Evolutionary conservation across 1,139 yeast species (phyloP).

Genomic region (Torulaspora pretoriensis): DNA sequence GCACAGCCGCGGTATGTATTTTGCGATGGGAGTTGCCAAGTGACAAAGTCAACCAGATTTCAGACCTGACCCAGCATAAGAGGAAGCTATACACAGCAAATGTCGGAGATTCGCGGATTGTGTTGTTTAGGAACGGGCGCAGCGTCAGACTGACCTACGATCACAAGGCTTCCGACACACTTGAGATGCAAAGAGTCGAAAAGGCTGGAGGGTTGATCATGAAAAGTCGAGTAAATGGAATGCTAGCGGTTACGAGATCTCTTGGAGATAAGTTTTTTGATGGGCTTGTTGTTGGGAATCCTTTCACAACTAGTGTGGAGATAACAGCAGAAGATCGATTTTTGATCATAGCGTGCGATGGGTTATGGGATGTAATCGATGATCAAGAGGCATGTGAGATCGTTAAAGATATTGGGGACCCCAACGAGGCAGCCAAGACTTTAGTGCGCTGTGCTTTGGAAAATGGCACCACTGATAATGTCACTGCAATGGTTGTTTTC

Average conservation of each 20-base stretch:
- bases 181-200: slow-evolving; percentile 72
- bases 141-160: slow-evolving; percentile 85
- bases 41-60: slow-evolving; percentile 23
- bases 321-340: slow-evolving; percentile 61
- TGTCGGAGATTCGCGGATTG: slow-evolving; percentile 90
- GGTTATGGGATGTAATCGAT: slow-evolving; percentile 87
- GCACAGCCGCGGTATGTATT: slow-evolving; percentile 95
- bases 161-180: slow-evolving; percentile 83
- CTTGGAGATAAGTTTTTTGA: slow-evolving; percentile 95
- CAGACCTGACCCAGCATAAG: slow-evolving; percentile 43
- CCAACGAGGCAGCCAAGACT: slow-evolving; percentile 62
- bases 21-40: slow-evolving; percentile 73
- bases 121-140: slow-evolving; percentile 65
- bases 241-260: slow-evolving; percentile 89
- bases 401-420: slow-evolving; percentile 52
- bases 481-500: slow-evolving; percentile 80
- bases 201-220: slow-evolving; percentile 81
- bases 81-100: slow-evolving; percentile 88
- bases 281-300: slow-evolving; percentile 81
- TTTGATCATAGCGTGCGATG: slow-evolving; percentile 88
- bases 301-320: slow-evolving; percentile 87
- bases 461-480: slow-evolving; percentile 81
- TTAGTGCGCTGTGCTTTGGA: slow-evolving; percentile 76
- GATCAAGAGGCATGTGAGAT: slow-evolving; percentile 78
- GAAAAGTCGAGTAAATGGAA: slow-evolving; percentile 92